A percentile compares a stretch with the other conserved stretches of the same genome.
Evolutionary conservation across 2,329 filamentous ascomycete genomes (phyloP).

Genomic region (Teratosphaeria gauchensis): DNA sequence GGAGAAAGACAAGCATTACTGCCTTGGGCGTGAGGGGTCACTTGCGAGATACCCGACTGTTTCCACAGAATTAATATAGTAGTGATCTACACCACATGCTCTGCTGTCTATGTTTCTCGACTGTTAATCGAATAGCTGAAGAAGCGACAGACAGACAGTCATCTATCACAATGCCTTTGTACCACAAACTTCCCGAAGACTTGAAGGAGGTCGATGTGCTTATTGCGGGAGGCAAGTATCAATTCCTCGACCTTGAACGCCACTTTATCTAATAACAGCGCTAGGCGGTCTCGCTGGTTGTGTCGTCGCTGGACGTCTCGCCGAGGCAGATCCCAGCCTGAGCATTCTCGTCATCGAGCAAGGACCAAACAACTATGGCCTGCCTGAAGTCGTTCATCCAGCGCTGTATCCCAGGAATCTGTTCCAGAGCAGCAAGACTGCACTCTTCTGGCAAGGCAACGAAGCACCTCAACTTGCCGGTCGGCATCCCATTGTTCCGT

Average conservation of each 20-base stretch:
- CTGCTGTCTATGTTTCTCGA: too few species aligned
- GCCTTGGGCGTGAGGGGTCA: slow-evolving; percentile 33
- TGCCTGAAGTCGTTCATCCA: slow-evolving; percentile 43
- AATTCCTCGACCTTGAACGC: not conserved
- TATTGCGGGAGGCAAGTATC: slow-evolving; percentile 36
- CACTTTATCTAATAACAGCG: not conserved
- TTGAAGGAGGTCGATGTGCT: slow-evolving; percentile 43
- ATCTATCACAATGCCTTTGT: slow-evolving; percentile 14
- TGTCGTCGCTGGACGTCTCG: slow-evolving; percentile 42
- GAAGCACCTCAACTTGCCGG: slow-evolving; percentile 37
- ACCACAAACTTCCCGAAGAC: slow-evolving; percentile 28
- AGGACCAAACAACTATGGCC: slow-evolving; percentile 44
- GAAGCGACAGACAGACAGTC: too few species aligned
- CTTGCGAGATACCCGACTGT: not conserved
- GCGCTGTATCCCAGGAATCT: slow-evolving; percentile 42
- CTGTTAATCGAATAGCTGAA: too few species aligned
- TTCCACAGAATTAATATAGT: not conserved
- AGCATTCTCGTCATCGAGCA: slow-evolving; percentile 46
- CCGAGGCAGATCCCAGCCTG: slow-evolving; percentile 42
- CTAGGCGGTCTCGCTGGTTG: slow-evolving; percentile 41
- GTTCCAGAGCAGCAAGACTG: slow-evolving; percentile 39
- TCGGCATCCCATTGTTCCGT: slow-evolving; percentile 35
- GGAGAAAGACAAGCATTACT: not conserved
- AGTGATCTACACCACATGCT: not conserved
- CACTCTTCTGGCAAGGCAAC: slow-evolving; percentile 44